Conservation (phyloP, 139 green algal genomes). For the Picochlorum costavermella region DNA sequence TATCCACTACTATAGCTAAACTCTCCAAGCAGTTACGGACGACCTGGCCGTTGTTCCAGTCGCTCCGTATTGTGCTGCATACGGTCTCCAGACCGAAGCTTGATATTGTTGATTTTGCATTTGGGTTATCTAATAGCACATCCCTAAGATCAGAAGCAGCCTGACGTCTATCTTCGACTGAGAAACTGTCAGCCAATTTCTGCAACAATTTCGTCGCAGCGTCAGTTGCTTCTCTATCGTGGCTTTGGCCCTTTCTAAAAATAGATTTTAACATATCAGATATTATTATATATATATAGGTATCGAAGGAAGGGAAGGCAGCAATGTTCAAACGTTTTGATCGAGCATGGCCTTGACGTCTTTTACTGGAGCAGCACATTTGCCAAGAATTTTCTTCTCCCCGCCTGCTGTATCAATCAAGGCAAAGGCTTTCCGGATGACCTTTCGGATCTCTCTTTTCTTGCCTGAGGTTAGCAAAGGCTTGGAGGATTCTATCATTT, state of each 20-base stretch:
- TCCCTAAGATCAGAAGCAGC: conserved; percentile 61
- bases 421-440: too few relatives aligned
- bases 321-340: too few relatives aligned
- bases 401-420: too few relatives aligned
- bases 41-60: conserved; percentile 71
- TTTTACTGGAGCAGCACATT: too few relatives aligned
- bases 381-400: too few relatives aligned
- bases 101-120: conserved; percentile 63
- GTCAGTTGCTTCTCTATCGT: background rate
- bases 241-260: background rate
- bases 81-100: conserved; percentile 65
- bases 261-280: conserved; percentile 1
- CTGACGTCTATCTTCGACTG: conserved; percentile 62
- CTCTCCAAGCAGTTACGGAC: conserved; percentile 69
- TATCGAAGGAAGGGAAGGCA: background rate
- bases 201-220: conserved; percentile 57
- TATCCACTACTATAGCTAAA: conserved; percentile 27
- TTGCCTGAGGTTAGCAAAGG: background rate
- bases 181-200: conserved; percentile 55
- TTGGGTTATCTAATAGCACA: conserved; percentile 42
- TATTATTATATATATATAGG: background rate
- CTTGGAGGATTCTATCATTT: background rate
- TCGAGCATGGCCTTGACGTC: too few relatives aligned
- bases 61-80: conserved; percentile 54
- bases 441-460: background rate